phyloP scores from a whole-genome alignment of 2,329 filamentous ascomycete species.

The Cladosporium sp. region DNA sequence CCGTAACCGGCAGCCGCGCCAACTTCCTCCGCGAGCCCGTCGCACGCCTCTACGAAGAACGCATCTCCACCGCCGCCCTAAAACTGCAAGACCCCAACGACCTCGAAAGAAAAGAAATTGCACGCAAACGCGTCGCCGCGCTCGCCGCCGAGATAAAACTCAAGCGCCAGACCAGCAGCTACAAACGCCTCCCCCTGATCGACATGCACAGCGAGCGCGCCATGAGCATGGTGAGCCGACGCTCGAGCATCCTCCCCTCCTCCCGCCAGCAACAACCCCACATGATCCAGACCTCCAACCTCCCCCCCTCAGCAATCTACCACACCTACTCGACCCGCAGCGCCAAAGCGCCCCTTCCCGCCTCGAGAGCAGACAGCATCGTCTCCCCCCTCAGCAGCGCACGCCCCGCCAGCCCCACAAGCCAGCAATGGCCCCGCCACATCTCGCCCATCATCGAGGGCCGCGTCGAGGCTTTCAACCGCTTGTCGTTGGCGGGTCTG shows the following conservation, averaged over 20 bases:
- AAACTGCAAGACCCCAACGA: conserved; percentile 33
- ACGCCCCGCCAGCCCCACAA: conserved; percentile 12
- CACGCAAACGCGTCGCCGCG: conserved; percentile 39
- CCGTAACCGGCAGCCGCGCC: conserved; percentile 44
- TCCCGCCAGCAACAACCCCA: not conserved
- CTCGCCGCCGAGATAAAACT: conserved; percentile 41
- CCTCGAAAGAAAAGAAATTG: conserved; percentile 33
- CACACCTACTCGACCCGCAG: not conserved
- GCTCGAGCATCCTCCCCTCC: conserved; percentile 14
- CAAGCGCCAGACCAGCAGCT: conserved; percentile 32
- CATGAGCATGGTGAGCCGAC: conserved; percentile 29
- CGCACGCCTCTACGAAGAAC: conserved; percentile 55
- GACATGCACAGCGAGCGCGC: conserved; percentile 35
- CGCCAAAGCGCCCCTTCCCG: not conserved
- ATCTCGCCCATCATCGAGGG: conserved; percentile 11
- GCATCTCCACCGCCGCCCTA: conserved; percentile 32
- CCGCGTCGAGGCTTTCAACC: conserved; percentile 8
- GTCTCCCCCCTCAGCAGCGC: conserved; percentile 1
- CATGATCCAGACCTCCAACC: not conserved
- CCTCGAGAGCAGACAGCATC: too few relatives aligned
- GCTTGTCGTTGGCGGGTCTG: conserved; percentile 3
- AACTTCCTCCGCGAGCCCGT: conserved; percentile 60
- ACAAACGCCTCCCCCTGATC: conserved; percentile 35
- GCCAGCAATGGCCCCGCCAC: conserved; percentile 10
- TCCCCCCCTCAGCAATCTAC: not conserved